Base-by-base conservation (phyloP, 2,329 filamentous ascomycete genomes). In the Ceratocystis destructans region DNA sequence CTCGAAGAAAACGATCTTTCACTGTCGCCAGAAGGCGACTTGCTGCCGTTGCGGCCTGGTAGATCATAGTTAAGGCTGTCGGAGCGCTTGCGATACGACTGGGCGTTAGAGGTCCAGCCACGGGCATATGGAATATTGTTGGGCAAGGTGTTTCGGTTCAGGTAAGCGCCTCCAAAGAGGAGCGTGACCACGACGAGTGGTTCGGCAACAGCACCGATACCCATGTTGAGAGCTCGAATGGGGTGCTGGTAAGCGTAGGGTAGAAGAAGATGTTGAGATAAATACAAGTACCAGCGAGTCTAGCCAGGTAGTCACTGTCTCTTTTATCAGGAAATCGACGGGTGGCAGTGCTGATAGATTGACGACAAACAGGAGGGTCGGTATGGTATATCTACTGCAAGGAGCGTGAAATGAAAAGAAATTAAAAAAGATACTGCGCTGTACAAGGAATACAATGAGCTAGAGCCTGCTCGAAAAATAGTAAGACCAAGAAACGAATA, bases 111-210 rank as follows among this genome's bases (percentile, higher is more conserved):
- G 20, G 61, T 64, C 67, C 67, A 68, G 31, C 67, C 67, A 10
- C 62, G 64, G 41, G 67, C 61, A 57, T 69, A 69, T 25, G 65
- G 62, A 17, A 66, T 67, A 10, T 61, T 65, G 25, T 68, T 69
- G 6, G 69, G 64, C 33, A 67, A 62, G 15, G 67, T 76, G 67
- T 75, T 76, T 67, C 77, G 75, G 71, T 78, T 78, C 71, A 78
- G 74, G 71, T 73, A 78, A 44, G 76, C 74, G n/a, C 77, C 77
- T 66, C 77, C 77, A 55, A 78, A 78, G 33, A 78, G 73, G 22
- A 78, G 73, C 31, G 75, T 74, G 65, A 78, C 73, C 63, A 78
- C 77, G 41, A 77, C 72, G 55, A 78, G 72, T 25, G 77, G 77
- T 69, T 78, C 77, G 63, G 76, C 71, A 66, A 78, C 73, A 7